A percentile compares a stretch with the other conserved stretches of the same genome.
These are phyloP conservation scores for Phialocephala sp. DNA, from an alignment of 2,329 filamentous ascomycete genomes.

Conservation along the genomic window DNA sequence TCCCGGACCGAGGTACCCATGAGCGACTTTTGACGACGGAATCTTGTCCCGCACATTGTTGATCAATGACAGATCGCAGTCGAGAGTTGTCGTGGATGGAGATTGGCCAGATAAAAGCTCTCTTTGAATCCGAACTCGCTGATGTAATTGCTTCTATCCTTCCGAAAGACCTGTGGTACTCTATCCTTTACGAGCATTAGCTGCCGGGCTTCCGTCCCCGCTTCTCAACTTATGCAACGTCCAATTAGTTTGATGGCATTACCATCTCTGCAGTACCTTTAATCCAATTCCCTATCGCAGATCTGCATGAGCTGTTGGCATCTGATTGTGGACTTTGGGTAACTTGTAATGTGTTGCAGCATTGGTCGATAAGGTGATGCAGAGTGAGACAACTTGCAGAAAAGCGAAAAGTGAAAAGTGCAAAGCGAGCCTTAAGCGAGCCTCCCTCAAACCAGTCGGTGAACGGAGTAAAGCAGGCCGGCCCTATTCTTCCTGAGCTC, in stretches of 20 bases:
- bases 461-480: neutral
- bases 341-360: neutral
- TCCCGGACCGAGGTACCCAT: too few species aligned
- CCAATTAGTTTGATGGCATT: neutral
- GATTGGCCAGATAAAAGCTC: too few species aligned
- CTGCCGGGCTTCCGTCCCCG: neutral
- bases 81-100: too few species aligned
- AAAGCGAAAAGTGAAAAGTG: neutral
- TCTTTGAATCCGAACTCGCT: too few species aligned
- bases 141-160: neutral
- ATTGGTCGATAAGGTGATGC: neutral
- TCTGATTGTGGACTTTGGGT: neutral
- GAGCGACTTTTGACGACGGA: too few species aligned
- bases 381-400: conserved; percentile 1
- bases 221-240: neutral
- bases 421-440: too few species aligned
- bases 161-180: neutral
- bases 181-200: too few species aligned
- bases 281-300: neutral
- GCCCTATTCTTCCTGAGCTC: neutral
- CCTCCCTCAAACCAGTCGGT: neutral
- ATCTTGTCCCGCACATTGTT: too few species aligned
- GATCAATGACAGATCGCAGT: too few species aligned
- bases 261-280: neutral
- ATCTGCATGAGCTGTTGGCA: neutral